Conservation (phyloP, 768 basidiomycete genomes). For the Phaffia tasmanica region DNA sequence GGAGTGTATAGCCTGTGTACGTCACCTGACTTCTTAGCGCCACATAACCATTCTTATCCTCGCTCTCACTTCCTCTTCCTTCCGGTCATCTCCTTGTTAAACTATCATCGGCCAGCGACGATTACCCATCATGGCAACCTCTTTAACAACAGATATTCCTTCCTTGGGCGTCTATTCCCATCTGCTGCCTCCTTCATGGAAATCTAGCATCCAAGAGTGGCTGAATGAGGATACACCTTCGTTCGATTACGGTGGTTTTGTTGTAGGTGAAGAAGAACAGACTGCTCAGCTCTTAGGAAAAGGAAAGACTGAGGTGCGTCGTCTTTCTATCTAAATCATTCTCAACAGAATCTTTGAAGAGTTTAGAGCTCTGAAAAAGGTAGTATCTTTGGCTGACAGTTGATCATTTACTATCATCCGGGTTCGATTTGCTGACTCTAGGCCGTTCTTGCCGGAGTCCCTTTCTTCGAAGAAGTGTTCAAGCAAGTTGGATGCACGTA, state of each 20-base stretch:
- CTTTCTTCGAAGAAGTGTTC: conserved; percentile 92
- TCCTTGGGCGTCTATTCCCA: conserved; percentile 39
- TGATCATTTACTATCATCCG: neutral
- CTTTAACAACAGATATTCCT: neutral
- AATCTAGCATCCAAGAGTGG: conserved; percentile 65
- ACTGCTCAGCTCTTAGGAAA: conserved; percentile 87
- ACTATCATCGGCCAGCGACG: too few relatives aligned
- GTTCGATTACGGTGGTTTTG: conserved; percentile 91
- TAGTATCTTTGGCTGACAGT: neutral
- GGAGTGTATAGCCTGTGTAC: too few relatives aligned
- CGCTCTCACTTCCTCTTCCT: too few relatives aligned
- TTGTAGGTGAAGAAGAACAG: conserved; percentile 79
- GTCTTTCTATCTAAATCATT: conserved; percentile 27
- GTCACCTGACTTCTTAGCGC: too few relatives aligned
- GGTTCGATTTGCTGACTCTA: conserved; percentile 19
- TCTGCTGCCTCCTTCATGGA: conserved; percentile 90
- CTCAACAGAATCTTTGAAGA: neutral
- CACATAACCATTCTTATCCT: too few relatives aligned
- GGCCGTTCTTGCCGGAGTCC: conserved; percentile 78
- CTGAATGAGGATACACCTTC: conserved; percentile 87
- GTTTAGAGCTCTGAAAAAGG: neutral
- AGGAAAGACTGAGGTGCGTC: conserved; percentile 49
- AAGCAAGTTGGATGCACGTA: conserved; percentile 77
- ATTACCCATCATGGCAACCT: neutral
- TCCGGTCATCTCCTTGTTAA: too few relatives aligned